phyloP scores from a whole-genome alignment of 768 basidiomycete species.

The Pleurotus ostreatus region DNA sequence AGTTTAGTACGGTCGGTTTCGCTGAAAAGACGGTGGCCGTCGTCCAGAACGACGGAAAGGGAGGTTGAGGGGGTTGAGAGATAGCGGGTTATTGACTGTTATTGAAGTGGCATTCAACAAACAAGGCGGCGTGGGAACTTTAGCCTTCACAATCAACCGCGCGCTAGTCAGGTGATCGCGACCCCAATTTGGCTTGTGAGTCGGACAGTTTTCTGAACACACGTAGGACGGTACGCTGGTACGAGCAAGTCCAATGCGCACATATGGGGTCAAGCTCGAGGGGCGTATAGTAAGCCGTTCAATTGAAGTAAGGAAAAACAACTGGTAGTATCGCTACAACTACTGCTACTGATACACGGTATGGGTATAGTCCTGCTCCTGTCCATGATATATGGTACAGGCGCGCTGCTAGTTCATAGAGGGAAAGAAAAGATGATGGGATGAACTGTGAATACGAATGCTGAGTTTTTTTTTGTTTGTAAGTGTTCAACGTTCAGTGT shows the following conservation, averaged over 20 bases:
- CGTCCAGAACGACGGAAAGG: conserved; percentile 16
- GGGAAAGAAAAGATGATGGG: neutral
- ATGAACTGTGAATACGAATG: neutral
- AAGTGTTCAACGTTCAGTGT: too few species aligned
- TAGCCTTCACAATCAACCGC: conserved; percentile 14
- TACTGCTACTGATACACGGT: conserved; percentile 1
- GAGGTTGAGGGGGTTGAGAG: conserved; percentile 11
- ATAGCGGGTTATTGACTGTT: neutral
- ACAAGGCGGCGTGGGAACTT: conserved; percentile 34
- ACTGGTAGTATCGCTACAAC: neutral
- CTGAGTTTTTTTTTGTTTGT: too few species aligned
- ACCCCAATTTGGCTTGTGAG: neutral
- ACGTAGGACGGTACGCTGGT: too few species aligned
- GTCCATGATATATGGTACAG: neutral
- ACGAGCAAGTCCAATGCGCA: neutral
- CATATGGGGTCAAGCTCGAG: neutral
- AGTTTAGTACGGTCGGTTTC: conserved; percentile 58
- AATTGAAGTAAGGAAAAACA: too few species aligned
- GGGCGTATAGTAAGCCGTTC: neutral
- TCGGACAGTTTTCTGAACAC: too few species aligned
- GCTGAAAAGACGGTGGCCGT: conserved; percentile 41
- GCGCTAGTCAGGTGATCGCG: conserved; percentile 41
- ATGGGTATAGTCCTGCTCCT: neutral
- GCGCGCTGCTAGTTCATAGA: neutral
- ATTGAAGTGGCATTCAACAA: conserved; percentile 31